phyloP scores from a whole-genome alignment of 140 eudicot genomes.

The Flaveria floridana region DNA sequence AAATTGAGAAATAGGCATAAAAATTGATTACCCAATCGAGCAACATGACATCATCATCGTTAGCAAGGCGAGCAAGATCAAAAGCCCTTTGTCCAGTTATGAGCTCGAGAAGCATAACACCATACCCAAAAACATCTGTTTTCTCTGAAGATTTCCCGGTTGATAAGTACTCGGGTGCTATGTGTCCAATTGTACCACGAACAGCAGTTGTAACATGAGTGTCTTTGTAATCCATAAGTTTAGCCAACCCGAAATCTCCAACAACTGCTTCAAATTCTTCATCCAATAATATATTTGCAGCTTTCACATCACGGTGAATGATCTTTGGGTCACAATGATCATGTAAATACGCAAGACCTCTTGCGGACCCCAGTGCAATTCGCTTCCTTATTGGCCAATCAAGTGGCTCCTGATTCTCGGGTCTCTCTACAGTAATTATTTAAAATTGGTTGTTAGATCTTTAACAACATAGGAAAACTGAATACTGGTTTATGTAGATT shows the following conservation, averaged over 20 bases:
- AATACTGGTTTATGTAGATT: neutral
- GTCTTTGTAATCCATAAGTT: slow-evolving; percentile 45
- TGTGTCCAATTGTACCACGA: slow-evolving; percentile 39
- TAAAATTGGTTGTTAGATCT: neutral
- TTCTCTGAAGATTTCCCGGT: slow-evolving; percentile 39
- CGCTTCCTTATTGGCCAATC: slow-evolving; percentile 49
- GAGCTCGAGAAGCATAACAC: slow-evolving; percentile 57
- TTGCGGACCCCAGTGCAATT: slow-evolving; percentile 58
- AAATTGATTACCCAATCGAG: slow-evolving; percentile 46
- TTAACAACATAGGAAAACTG: neutral
- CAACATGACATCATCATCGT: slow-evolving; percentile 54
- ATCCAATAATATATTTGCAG: slow-evolving; percentile 49
- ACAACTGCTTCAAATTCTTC: slow-evolving; percentile 55
- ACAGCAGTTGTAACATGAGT: slow-evolving; percentile 41
- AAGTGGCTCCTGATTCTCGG: slow-evolving; percentile 37
- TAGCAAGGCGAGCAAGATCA: slow-evolving; percentile 56
- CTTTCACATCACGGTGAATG: slow-evolving; percentile 50
- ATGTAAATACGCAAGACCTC: slow-evolving; percentile 59
- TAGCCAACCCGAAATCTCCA: slow-evolving; percentile 60
- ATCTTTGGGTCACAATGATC: slow-evolving; percentile 54
- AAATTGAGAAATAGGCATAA: neutral
- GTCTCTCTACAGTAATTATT: slow-evolving; percentile 36
- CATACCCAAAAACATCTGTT: slow-evolving; percentile 44
- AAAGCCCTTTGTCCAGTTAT: slow-evolving; percentile 55
- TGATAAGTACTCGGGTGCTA: slow-evolving; percentile 44